Evolutionary conservation across 1,284 basidiomycete genomes (phyloP).

Genomic region (Ganoderma leucocontextum): DNA sequence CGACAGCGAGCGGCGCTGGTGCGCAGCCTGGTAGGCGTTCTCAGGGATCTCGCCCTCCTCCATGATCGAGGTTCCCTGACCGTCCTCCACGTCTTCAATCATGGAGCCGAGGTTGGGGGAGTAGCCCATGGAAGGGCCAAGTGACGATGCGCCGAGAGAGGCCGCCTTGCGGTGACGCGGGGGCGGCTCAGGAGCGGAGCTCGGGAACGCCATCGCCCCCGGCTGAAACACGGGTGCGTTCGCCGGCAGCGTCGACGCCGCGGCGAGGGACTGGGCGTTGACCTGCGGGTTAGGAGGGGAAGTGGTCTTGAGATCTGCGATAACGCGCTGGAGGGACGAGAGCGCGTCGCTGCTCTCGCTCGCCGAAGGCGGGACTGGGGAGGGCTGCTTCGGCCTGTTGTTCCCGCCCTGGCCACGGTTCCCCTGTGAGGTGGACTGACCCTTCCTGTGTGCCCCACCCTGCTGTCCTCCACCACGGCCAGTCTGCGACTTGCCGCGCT

Average conservation of each 20-base stretch:
- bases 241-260: constrained; percentile 60
- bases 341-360: constrained; percentile 75
- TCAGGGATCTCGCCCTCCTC: constrained; percentile 85
- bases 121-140: constrained; percentile 71
- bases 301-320: constrained; percentile 83
- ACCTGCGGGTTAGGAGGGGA: constrained; percentile 60
- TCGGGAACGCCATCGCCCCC: constrained; percentile 64
- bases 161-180: constrained; percentile 81
- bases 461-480: constrained; percentile 43
- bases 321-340: constrained; percentile 82
- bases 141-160: constrained; percentile 68
- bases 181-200: constrained; percentile 55
- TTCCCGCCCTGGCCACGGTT: constrained; percentile 44
- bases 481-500: constrained; percentile 63
- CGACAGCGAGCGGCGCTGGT: constrained; percentile 77
- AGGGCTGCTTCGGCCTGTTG: constrained; percentile 48
- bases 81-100: constrained; percentile 82
- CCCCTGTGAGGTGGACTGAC: constrained; percentile 60
- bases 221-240: constrained; percentile 80
- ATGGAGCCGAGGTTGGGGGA: constrained; percentile 82
- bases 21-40: constrained; percentile 57
- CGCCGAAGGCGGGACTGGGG: constrained; percentile 52
- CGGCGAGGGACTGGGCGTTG: constrained; percentile 48
- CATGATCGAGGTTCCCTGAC: constrained; percentile 50
- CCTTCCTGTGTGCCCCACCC: constrained; percentile 63